phyloP scores from a whole-genome alignment of 768 basidiomycete species.

The Amanita fuliginea region DNA sequence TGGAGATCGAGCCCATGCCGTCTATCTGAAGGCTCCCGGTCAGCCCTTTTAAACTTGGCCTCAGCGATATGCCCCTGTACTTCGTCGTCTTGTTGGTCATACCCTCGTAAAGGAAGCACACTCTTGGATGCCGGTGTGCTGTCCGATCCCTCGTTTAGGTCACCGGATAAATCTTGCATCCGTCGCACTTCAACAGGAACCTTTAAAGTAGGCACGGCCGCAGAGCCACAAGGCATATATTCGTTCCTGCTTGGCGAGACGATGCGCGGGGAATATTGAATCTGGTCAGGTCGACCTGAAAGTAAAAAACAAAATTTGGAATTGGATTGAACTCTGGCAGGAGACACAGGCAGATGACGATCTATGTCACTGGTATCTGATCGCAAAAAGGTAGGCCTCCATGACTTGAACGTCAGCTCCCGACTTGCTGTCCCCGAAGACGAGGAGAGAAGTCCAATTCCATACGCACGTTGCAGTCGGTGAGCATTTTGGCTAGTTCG shows the following conservation, averaged over 20 bases:
- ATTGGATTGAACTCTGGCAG: background rate
- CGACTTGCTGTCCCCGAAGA: slow-evolving; percentile 3
- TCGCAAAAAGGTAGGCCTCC: background rate
- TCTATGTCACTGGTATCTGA: background rate
- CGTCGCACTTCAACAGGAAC: background rate
- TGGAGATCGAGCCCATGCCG: background rate
- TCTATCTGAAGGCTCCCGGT: background rate
- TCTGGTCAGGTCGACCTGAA: background rate
- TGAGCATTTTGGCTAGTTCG: slow-evolving; percentile 26
- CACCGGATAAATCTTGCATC: background rate
- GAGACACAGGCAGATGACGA: background rate
- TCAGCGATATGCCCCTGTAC: background rate
- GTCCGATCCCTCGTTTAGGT: background rate
- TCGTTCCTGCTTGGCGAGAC: background rate
- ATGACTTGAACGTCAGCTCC: background rate
- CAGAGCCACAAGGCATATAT: background rate
- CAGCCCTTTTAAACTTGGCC: background rate
- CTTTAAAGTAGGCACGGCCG: background rate
- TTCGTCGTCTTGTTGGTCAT: background rate
- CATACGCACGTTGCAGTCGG: slow-evolving; percentile 21
- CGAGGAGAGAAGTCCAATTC: slow-evolving; percentile 7
- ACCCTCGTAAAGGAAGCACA: background rate
- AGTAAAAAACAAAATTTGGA: background rate
- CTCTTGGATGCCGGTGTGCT: background rate
- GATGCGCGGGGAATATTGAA: background rate